phyloP scores from a whole-genome alignment of 306 rosid species.

The Gillenia trifoliata region DNA sequence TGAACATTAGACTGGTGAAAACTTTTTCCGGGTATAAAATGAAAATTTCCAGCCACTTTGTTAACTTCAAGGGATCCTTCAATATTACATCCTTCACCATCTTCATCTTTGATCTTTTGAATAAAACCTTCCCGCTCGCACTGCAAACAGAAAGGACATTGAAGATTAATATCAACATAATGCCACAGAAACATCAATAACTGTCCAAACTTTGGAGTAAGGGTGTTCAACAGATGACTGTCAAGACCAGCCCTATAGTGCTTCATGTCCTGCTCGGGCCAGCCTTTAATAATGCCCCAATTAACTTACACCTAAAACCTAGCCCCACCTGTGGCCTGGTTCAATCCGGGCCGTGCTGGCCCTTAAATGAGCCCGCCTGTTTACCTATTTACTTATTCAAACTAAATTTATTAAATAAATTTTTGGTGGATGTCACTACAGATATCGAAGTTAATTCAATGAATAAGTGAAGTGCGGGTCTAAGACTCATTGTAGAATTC shows the following conservation, averaged over 20 bases:
- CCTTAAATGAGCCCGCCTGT: not conserved
- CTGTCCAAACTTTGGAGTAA: not conserved
- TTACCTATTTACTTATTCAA: not conserved
- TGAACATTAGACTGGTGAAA: slow-evolving; percentile 53
- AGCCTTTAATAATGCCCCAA: not conserved
- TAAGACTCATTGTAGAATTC: not conserved
- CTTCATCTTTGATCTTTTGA: slow-evolving; percentile 75
- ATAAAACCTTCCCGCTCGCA: slow-evolving; percentile 89
- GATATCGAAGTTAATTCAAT: not conserved
- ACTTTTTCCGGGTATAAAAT: slow-evolving; percentile 77
- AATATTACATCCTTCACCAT: slow-evolving; percentile 91
- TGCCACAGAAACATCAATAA: not conserved
- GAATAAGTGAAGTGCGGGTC: not conserved
- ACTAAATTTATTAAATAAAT: no score
- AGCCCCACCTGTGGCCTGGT: not conserved
- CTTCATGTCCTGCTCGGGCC: not conserved
- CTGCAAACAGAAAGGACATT: slow-evolving; percentile 38
- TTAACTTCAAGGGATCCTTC: slow-evolving; percentile 85
- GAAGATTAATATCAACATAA: slow-evolving; percentile 15
- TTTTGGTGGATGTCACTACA: not conserved
- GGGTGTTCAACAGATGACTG: not conserved
- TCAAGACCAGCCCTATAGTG: not conserved
- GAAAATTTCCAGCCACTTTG: slow-evolving; percentile 88
- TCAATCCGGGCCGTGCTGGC: not conserved
- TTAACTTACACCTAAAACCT: not conserved